Percentiles rank a stretch among this genome's conserved stretches.
Evolutionary conservation across 2,329 filamentous ascomycete species (phyloP).

Genomic region (Cryphonectria radicalis): DNA sequence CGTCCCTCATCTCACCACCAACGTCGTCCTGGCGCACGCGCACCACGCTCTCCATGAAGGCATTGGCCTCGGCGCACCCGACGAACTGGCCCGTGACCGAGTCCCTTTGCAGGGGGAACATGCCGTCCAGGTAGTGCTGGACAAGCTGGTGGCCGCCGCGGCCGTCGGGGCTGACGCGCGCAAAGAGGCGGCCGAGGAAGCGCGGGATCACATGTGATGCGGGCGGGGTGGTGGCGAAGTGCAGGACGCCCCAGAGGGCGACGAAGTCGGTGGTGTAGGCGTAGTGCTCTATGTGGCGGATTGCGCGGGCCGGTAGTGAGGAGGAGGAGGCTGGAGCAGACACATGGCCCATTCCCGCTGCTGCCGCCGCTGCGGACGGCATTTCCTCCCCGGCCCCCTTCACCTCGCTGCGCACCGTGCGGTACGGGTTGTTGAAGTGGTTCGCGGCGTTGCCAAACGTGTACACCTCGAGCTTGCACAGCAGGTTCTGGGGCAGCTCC

Average conservation of each 20-base stretch:
- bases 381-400: slow-evolving; percentile 37
- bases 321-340: background rate
- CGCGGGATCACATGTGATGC: slow-evolving; percentile 55
- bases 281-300: slow-evolving; percentile 80
- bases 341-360: background rate
- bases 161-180: slow-evolving; percentile 46
- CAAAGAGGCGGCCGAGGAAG: slow-evolving; percentile 66
- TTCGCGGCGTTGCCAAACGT: slow-evolving; percentile 81
- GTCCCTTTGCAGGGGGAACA: slow-evolving; percentile 59
- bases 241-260: slow-evolving; percentile 72
- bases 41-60: slow-evolving; percentile 65
- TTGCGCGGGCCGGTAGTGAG: slow-evolving; percentile 53
- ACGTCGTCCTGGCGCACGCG: slow-evolving; percentile 44
- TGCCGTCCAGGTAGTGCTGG: slow-evolving; percentile 65
- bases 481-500: slow-evolving; percentile 67
- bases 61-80: slow-evolving; percentile 45
- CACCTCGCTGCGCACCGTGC: slow-evolving; percentile 51
- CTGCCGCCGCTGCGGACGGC: background rate
- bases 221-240: slow-evolving; percentile 59
- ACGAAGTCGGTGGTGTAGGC: slow-evolving; percentile 76
- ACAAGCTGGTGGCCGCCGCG: slow-evolving; percentile 62
- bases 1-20: slow-evolving; percentile 45
- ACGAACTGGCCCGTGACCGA: slow-evolving; percentile 45
- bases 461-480: slow-evolving; percentile 74
- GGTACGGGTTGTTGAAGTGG: slow-evolving; percentile 79